Percentiles rank a stretch among this genome's conserved stretches.
Conservation (phyloP, 768 basidiomycete species). For the Mycena filopes region DNA sequence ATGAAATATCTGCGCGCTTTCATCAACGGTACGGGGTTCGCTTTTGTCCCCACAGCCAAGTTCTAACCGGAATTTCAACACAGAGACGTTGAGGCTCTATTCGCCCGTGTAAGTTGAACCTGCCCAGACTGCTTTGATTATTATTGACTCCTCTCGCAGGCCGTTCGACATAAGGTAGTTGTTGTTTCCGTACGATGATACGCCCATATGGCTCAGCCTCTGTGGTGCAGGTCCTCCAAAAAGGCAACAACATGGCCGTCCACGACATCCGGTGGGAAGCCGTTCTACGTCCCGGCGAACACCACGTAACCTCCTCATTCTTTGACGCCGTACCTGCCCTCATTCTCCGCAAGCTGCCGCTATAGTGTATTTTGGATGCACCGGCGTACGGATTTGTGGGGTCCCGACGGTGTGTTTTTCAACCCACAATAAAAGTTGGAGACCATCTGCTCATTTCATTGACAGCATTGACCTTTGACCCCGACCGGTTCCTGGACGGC, state of each 20-base stretch:
- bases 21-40: slow-evolving; percentile 37
- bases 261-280: slow-evolving; percentile 31
- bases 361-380: slow-evolving; percentile 55
- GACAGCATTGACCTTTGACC: slow-evolving; percentile 54
- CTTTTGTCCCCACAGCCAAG: too few species aligned
- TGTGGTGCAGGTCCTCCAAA: slow-evolving; percentile 12
- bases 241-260: slow-evolving; percentile 20
- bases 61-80: background rate
- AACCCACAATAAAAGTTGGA: background rate
- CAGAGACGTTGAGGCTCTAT: slow-evolving; percentile 32
- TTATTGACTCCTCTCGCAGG: background rate
- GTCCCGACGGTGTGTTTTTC: slow-evolving; percentile 50
- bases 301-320: slow-evolving; percentile 33
- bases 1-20: slow-evolving; percentile 56
- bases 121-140: background rate
- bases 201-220: background rate
- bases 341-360: slow-evolving; percentile 18
- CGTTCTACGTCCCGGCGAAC: slow-evolving; percentile 41
- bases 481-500: slow-evolving; percentile 57
- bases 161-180: slow-evolving; percentile 13
- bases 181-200: background rate
- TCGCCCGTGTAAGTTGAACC: slow-evolving; percentile 31
- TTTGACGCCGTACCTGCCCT: background rate
- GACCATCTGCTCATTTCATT: background rate
- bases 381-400: slow-evolving; percentile 54